A percentile compares a stretch with the other conserved stretches of the same genome.
Conservation (phyloP, 2,329 filamentous ascomycete species). For the Penicillium digitatum region DNA sequence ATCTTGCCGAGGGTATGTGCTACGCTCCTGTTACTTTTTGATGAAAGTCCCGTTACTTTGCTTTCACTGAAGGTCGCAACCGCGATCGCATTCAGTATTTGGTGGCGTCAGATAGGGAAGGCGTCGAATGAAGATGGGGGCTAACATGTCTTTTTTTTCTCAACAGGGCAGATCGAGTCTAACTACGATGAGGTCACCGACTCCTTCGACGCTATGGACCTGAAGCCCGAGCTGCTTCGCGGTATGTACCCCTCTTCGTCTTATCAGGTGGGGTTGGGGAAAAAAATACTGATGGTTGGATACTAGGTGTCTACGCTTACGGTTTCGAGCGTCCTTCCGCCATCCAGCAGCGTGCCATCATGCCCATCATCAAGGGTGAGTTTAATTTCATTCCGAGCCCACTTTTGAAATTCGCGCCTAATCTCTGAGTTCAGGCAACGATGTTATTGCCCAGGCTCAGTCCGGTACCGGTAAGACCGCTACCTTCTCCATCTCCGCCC, state of each 20-base stretch:
- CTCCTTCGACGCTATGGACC: constrained; percentile 97
- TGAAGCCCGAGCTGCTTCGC: constrained; percentile 95
- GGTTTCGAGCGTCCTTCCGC: constrained; percentile 99
- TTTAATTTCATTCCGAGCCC: constrained; percentile 8
- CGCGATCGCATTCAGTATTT: constrained; percentile 1
- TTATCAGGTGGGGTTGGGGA: constrained; percentile 20
- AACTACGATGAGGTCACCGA: constrained; percentile 99
- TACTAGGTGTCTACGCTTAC: constrained; percentile 88
- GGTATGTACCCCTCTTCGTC: constrained; percentile 52
- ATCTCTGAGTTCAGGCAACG: constrained; percentile 62
- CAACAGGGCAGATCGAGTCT: constrained; percentile 93
- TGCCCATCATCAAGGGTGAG: constrained; percentile 99
- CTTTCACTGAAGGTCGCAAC: background rate
- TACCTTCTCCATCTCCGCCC: constrained; percentile 97
- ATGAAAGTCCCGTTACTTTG: background rate
- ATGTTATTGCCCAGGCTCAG: constrained; percentile 99
- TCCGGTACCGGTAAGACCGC: constrained; percentile 99
- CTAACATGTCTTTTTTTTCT: constrained; percentile 17
- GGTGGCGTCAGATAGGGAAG: constrained; percentile 6
- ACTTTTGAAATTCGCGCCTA: constrained; percentile 8
- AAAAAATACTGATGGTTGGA: constrained; percentile 26
- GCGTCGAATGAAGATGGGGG: constrained; percentile 8
- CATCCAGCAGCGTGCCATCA: constrained; percentile 99
- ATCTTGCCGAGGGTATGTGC: constrained; percentile 86
- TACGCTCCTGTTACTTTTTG: constrained; percentile 7